These are phyloP conservation scores for Pisolithus sp. DNA, from an alignment of 768 basidiomycete species.

Conservation along the genomic window DNA sequence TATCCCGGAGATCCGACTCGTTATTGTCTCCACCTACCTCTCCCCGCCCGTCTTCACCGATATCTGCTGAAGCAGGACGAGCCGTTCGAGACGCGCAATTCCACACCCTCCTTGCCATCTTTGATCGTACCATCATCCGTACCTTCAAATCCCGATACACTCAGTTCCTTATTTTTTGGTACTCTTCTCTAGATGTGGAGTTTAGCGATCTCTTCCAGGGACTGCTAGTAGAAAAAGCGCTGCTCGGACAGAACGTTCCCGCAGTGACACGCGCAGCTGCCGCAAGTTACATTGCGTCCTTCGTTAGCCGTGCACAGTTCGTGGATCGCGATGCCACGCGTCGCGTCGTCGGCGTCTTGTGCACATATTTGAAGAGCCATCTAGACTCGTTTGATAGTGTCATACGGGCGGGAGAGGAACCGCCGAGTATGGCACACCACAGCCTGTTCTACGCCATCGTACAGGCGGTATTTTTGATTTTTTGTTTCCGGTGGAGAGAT, in stretches of 20 bases:
- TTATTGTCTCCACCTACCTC: constrained; percentile 16
- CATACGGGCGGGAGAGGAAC: constrained; percentile 31
- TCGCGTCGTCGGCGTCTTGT: constrained; percentile 75
- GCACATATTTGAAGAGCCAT: constrained; percentile 73
- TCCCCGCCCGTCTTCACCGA: constrained; percentile 20
- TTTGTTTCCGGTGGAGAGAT: constrained; percentile 97
- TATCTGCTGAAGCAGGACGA: constrained; percentile 28
- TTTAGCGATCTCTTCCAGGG: constrained; percentile 93
- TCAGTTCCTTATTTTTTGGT: constrained; percentile 96
- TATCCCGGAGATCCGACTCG: not conserved
- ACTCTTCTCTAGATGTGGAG: constrained; percentile 80
- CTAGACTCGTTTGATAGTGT: constrained; percentile 63
- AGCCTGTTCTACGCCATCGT: constrained; percentile 87
- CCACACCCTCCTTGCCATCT: constrained; percentile 83
- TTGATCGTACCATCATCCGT: constrained; percentile 87
- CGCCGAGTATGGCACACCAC: constrained; percentile 35
- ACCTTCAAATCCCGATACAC: constrained; percentile 98
- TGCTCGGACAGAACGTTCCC: constrained; percentile 54
- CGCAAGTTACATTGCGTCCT: constrained; percentile 87
- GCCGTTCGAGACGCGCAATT: constrained; percentile 59
- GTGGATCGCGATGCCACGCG: constrained; percentile 71
- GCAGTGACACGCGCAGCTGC: constrained; percentile 85
- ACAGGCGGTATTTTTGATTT: constrained; percentile 92
- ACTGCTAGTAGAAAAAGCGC: constrained; percentile 84
- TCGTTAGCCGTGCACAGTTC: constrained; percentile 85